Conservation (phyloP, 139 green algal genomes). For the Mesotaenium endlicherianum region DNA sequence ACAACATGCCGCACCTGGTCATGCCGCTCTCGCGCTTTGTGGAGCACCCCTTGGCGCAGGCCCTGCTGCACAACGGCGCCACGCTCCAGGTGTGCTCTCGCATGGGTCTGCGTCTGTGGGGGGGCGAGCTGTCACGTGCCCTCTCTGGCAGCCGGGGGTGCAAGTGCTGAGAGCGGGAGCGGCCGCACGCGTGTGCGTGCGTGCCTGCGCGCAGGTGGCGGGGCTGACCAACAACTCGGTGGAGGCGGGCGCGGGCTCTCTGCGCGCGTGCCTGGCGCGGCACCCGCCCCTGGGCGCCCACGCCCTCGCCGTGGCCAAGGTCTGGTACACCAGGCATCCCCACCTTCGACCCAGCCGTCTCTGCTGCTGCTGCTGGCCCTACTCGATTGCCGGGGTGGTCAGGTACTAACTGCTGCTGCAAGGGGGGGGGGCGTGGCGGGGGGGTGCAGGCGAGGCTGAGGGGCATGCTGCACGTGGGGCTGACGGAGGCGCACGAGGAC, state of each 20-base stretch:
- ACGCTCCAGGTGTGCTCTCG: conserved; percentile 43
- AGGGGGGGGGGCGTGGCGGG: neutral
- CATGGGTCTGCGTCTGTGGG: too few species aligned
- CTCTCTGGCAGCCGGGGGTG: neutral
- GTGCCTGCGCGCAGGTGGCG: neutral
- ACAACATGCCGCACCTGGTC: conserved; percentile 1
- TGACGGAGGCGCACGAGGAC: conserved; percentile 37
- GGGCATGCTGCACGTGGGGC: conserved; percentile 34
- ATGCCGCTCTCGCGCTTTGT: conserved; percentile 39
- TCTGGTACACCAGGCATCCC: neutral
- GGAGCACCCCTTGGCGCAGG: conserved; percentile 18
- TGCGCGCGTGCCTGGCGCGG: conserved; percentile 20
- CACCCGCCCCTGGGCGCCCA: neutral
- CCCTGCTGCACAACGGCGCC: conserved; percentile 41
- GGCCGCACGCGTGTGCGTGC: neutral
- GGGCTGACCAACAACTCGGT: conserved; percentile 46
- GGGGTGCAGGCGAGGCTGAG: conserved; percentile 12
- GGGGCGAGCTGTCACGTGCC: too few species aligned
- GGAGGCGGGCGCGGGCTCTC: neutral
- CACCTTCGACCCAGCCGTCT: neutral
- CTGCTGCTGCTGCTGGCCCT: neutral
- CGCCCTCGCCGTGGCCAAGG: conserved; percentile 28
- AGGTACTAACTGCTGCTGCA: neutral
- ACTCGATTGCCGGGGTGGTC: neutral
- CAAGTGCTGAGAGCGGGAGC: neutral